Evolutionary conservation across 257 asterid species (phyloP), one percentile per base, ranked within the genome.

Genomic region (Linderniella brevidens): DNA sequence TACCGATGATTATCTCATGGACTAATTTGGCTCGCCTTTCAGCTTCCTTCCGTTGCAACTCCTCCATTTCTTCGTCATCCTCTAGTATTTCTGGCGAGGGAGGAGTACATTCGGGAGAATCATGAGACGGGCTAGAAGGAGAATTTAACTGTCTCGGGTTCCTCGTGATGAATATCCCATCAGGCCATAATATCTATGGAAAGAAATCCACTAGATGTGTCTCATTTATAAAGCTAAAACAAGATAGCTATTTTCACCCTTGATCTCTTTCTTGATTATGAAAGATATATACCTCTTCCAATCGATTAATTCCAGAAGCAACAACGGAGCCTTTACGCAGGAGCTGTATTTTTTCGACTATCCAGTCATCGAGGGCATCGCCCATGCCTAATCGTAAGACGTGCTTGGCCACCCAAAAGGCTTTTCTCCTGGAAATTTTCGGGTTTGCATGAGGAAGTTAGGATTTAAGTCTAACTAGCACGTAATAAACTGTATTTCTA

Each of bases 281-380:
- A 25, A 25, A 25, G 32, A 6, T 25, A 25, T 25, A 25, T 67
- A 75, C 98, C 94, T 78, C 88, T 78, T 90, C 98, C 63, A 90
- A 60, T 52, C 86, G 76, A 60, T 47, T 64, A 61, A 90, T 74
- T 42, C 94, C 96, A 56, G 92, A 64, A 59, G 98, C 98, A 68
- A 90, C 79, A 18, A 81, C 79, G 48, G 98, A 71, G 11, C 94
- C 94, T 73, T 69, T 73, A 11, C 94, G 87, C 56, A 90, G 72
- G 64, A 55, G 61, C 73, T 77, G 96, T 65, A 90, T 81, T 74
- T 85, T 85, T 68, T 65, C 98, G 56, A 90, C 75, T 71, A 90
- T 64, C 98, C 98, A 90, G 70, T 90, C 98, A 71, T 90, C 96
- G 54, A 90, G 72, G 50, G 98, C 98, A 70, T 90, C 98, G 40